Evolutionary conservation across 495 filamentous ascomycete species (phyloP), one percentile per base, ranked within the genome.

Genomic region (Penicillium cosmopolitanum): DNA sequence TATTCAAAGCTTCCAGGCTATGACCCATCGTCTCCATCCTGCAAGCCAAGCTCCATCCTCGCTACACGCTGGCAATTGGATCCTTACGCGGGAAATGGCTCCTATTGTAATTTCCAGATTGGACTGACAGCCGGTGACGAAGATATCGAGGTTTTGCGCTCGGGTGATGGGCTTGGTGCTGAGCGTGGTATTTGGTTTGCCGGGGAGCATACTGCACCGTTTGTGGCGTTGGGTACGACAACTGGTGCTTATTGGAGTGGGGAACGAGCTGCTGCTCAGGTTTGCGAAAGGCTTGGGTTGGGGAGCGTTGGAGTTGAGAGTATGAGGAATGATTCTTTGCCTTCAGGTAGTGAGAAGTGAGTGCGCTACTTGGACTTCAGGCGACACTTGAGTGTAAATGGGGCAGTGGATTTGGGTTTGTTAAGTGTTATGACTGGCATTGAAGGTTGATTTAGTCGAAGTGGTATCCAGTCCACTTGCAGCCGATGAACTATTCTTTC

Each of bases 211-310:
- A 96, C 93, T 28, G 86, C 92, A 25, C 94, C 94, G 28, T 96
- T 96, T 72, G 85, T 93, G 18, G 91, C 90, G 15, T 70, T 96
- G 51, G 93, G 93, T 1, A 97, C 93, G 8, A 89, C 86, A 11
- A 93, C 91, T 3, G 93, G 93, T 2, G 93, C 93, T 11, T 97
- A 92, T 61, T 96, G 91, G 92, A 92, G 90, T 70, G 94, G 94
- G 1, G 91, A 97, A 74, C 81, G 81, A 6, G 90, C 90, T 34
- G 93, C 82, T 13, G 82, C 74, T 62, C 83, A 88, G 71, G 80
- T 97, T 28, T 74, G 80, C 52, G 68, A 66, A 51, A 36, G 66
- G 6, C 68, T 73, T 63, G 72, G 74, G 5, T 58, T 79, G 31
- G 66, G 62, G 0, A 57, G 48, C 21, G 43, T 64, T 12, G 79